These are phyloP conservation scores for Chenopodium formosanum DNA, from an alignment of 148 eudicot genomes.

Conservation along the genomic window DNA sequence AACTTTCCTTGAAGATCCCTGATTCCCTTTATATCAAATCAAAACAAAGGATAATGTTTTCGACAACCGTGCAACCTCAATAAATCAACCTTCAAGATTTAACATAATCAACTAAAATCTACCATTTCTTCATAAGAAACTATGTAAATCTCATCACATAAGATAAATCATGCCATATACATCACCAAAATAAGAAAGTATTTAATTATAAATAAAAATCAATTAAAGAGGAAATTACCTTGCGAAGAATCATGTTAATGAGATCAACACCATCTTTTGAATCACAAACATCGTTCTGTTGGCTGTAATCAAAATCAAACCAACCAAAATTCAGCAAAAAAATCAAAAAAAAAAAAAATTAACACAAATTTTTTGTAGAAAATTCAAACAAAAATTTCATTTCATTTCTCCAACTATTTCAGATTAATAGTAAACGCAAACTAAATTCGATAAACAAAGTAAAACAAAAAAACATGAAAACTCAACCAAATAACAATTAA, in stretches of 20 bases:
- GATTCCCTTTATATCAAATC: too few species aligned
- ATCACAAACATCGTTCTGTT: slow-evolving; percentile 32
- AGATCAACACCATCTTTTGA: slow-evolving; percentile 45
- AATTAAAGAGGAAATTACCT: slow-evolving; percentile 29
- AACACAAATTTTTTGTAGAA: too few species aligned
- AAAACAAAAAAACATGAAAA: too few species aligned
- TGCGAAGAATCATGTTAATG: slow-evolving; percentile 45
- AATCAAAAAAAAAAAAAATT: background rate
- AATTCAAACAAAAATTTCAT: background rate
- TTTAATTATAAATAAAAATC: too few species aligned
- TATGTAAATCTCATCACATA: background rate
- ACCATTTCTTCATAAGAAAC: background rate
- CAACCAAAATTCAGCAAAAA: background rate
- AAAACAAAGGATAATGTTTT: background rate
- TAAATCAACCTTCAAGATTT: too few species aligned
- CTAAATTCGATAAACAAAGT: too few species aligned
- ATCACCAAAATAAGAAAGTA: too few species aligned
- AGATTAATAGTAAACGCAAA: too few species aligned
- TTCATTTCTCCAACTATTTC: too few species aligned
- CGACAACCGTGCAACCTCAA: background rate
- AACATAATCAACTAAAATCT: background rate
- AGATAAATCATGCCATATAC: too few species aligned
- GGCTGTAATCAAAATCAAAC: slow-evolving; percentile 15
- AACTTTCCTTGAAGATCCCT: background rate
- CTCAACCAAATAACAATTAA: too few species aligned